A percentile compares a stretch with the other conserved stretches of the same genome.
Conservation (phyloP, 2,329 filamentous ascomycete genomes). For the Cladobotryum mycophilum region DNA sequence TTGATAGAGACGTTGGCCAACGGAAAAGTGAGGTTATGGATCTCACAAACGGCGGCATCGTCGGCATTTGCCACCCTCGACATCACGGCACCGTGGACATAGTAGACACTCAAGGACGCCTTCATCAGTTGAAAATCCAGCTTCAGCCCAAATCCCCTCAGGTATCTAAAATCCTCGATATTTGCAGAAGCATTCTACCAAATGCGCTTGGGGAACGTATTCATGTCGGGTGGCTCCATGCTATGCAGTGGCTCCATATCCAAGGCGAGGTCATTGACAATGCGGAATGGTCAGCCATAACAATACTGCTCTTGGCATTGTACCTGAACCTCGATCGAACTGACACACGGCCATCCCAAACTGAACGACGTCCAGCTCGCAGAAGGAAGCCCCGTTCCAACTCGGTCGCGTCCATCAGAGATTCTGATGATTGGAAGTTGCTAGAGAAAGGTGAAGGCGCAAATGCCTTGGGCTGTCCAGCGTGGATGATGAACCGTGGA, state of each 20-base stretch:
- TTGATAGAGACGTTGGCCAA: slow-evolving; percentile 46
- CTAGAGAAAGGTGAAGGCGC: slow-evolving; percentile 41
- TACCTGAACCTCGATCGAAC: slow-evolving; percentile 52
- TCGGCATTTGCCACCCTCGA: slow-evolving; percentile 52
- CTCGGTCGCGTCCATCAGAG: slow-evolving; percentile 29
- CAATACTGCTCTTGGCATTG: slow-evolving; percentile 57
- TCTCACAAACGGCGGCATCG: slow-evolving; percentile 41
- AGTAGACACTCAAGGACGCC: slow-evolving; percentile 52
- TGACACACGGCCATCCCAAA: slow-evolving; percentile 21
- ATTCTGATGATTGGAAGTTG: slow-evolving; percentile 40
- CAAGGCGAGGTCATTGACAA: slow-evolving; percentile 43
- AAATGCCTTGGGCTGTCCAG: slow-evolving; percentile 43
- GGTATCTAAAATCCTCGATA: slow-evolving; percentile 53
- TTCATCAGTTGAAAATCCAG: slow-evolving; percentile 62
- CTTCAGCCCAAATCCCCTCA: slow-evolving; percentile 60
- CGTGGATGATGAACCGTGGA: slow-evolving; percentile 55
- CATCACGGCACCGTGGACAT: slow-evolving; percentile 59
- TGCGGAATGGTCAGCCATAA: slow-evolving; percentile 63
- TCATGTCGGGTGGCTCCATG: slow-evolving; percentile 66
- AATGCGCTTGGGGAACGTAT: slow-evolving; percentile 54
- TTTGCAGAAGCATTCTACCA: slow-evolving; percentile 59
- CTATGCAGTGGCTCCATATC: slow-evolving; percentile 59
- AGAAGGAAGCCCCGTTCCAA: slow-evolving; percentile 28
- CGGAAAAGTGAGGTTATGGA: slow-evolving; percentile 41
- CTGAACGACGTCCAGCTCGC: slow-evolving; percentile 23